Percentiles rank a stretch among this genome's conserved stretches.
Evolutionary conservation across 352 stramenopile genomes (phyloP).

Genomic region (Globisporangium alternatum): DNA sequence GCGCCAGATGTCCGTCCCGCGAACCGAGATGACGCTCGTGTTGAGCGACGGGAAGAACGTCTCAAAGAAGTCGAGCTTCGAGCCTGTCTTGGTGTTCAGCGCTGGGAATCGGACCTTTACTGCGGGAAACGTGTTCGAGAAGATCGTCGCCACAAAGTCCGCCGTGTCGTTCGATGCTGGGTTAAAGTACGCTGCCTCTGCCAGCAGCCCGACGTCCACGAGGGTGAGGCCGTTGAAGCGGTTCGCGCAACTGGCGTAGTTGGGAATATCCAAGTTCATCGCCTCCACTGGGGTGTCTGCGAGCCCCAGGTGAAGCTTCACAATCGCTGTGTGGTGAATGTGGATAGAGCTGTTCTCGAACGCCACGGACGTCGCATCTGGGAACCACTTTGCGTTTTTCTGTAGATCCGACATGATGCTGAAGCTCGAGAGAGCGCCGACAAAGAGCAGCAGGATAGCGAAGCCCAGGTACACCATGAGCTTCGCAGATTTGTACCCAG

Average conservation of each 20-base stretch:
- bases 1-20: conserved; percentile 87
- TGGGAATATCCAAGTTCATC: conserved; percentile 42
- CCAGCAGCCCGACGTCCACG: conserved; percentile 83
- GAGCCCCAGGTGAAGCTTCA: conserved; percentile 78
- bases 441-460: conserved; percentile 64
- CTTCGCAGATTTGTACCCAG: conserved; percentile 55
- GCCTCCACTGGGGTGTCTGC: conserved; percentile 37
- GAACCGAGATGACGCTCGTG: conserved; percentile 84
- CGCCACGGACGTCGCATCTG: conserved; percentile 64
- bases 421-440: conserved; percentile 70
- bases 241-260: conserved; percentile 76
- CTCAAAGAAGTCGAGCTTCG: conserved; percentile 85
- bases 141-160: conserved; percentile 69
- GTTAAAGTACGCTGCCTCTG: conserved; percentile 88
- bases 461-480: conserved; percentile 63
- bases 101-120: conserved; percentile 60
- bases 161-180: conserved; percentile 72
- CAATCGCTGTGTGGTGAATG: conserved; percentile 84
- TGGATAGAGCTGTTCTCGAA: conserved; percentile 64
- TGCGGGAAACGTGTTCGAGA: conserved; percentile 37
- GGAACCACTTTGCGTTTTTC: conserved; percentile 70
- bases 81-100: conserved; percentile 79
- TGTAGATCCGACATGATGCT: conserved; percentile 75
- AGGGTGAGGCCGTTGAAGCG: conserved; percentile 71
- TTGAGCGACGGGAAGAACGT: conserved; percentile 74